Evolutionary conservation across 176 grass and related monocot genomes (phyloP).

Genomic region (Carex kokanica): DNA sequence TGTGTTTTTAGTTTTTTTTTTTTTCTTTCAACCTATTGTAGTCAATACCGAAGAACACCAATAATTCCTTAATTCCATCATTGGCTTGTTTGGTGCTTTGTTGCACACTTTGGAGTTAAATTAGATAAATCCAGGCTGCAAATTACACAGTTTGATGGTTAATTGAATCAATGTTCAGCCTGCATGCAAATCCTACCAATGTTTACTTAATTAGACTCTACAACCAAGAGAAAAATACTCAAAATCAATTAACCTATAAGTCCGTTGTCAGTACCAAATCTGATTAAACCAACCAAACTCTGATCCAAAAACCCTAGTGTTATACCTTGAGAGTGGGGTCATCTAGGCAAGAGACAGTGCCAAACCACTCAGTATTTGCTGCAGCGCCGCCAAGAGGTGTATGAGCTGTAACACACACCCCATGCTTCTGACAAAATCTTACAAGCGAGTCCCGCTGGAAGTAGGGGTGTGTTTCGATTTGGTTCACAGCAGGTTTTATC

Average conservation of each 20-base stretch:
- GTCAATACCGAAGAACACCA: neutral
- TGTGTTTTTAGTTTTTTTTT: neutral
- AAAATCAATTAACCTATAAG: neutral
- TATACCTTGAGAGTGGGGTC: slow-evolving; percentile 78
- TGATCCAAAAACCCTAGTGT: neutral
- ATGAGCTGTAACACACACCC: slow-evolving; percentile 74
- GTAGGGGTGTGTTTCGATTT: slow-evolving; percentile 86
- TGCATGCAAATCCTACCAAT: neutral
- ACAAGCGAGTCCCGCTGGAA: slow-evolving; percentile 90
- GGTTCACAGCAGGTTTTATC: slow-evolving; percentile 91
- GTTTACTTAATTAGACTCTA: neutral
- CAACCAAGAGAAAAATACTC: neutral
- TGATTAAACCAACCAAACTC: neutral
- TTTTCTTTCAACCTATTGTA: neutral
- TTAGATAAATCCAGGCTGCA: neutral
- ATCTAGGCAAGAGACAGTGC: slow-evolving; percentile 72
- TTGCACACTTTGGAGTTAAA: neutral
- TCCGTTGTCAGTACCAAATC: neutral
- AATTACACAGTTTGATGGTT: neutral
- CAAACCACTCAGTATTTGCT: slow-evolving; percentile 80
- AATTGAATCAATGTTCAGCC: neutral
- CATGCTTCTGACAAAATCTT: slow-evolving; percentile 97
- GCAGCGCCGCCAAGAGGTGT: slow-evolving; percentile 77
- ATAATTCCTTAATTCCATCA: neutral
- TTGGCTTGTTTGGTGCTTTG: neutral